phyloP scores from a whole-genome alignment of 2,329 filamentous ascomycete genomes.

The Pseudogymnoascus sp. region DNA sequence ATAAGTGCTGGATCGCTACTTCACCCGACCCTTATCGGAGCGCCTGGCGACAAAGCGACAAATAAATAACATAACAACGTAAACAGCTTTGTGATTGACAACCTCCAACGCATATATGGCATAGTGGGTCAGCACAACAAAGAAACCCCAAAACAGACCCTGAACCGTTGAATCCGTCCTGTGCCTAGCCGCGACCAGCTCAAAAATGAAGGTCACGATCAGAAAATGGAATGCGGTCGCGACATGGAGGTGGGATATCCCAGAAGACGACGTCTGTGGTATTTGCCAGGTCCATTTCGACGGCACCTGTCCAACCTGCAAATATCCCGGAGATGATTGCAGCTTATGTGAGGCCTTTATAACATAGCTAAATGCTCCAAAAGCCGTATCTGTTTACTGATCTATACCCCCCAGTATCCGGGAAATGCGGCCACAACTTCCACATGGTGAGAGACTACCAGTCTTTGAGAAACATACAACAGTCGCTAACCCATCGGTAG shows the following conservation, averaged over 20 bases:
- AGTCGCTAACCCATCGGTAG: slow-evolving; percentile 35
- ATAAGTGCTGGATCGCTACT: slow-evolving; percentile 4
- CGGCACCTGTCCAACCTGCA: slow-evolving; percentile 94
- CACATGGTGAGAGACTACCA: slow-evolving; percentile 63
- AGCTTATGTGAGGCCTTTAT: slow-evolving; percentile 63
- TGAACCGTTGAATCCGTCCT: neutral
- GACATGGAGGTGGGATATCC: slow-evolving; percentile 96
- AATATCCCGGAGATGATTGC: slow-evolving; percentile 95
- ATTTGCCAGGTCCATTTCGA: slow-evolving; percentile 98
- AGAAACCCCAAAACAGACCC: neutral
- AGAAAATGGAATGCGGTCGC: slow-evolving; percentile 90
- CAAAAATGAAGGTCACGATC: slow-evolving; percentile 86
- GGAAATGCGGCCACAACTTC: slow-evolving; percentile 95
- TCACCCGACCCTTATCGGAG: neutral
- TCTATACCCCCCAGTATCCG: slow-evolving; percentile 57
- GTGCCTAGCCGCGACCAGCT: neutral
- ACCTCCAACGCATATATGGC: neutral
- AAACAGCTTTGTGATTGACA: neutral
- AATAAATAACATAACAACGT: neutral
- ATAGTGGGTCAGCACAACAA: neutral
- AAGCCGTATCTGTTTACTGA: neutral
- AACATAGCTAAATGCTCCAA: neutral
- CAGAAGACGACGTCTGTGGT: slow-evolving; percentile 93
- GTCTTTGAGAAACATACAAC: neutral
- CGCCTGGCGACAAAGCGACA: neutral